Evolutionary conservation across 495 filamentous ascomycete genomes (phyloP).

Genomic region (Neurospora sp.): DNA sequence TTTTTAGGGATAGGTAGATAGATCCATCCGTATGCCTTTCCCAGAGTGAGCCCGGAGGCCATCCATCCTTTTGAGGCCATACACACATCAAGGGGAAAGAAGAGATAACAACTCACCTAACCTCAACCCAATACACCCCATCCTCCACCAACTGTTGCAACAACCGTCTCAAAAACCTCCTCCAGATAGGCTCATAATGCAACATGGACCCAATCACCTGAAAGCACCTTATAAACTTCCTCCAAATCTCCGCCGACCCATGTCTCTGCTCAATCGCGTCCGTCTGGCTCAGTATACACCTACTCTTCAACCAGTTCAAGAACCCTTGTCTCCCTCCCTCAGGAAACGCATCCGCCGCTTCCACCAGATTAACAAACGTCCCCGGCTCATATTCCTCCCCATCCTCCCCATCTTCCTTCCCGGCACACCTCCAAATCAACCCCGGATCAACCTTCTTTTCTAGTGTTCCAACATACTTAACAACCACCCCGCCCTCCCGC

Average conservation of each 20-base stretch:
- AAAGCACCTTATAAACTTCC: constrained; percentile 64
- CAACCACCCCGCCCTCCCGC: constrained; percentile 32
- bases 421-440: background rate
- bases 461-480: background rate
- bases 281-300: constrained; percentile 57
- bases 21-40: too few relatives aligned
- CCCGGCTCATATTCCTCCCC: constrained; percentile 38
- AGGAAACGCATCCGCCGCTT: constrained; percentile 65
- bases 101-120: constrained; percentile 28
- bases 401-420: background rate
- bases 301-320: constrained; percentile 61
- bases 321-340: constrained; percentile 60
- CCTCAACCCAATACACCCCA: constrained; percentile 72
- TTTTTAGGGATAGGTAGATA: too few relatives aligned
- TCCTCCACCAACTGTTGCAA: constrained; percentile 60
- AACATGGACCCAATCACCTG: constrained; percentile 59
- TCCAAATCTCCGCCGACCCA: constrained; percentile 71
- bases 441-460: background rate
- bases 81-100: background rate
- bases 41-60: too few relatives aligned
- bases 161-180: constrained; percentile 57
- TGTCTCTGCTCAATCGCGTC: constrained; percentile 72
- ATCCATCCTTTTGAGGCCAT: too few relatives aligned
- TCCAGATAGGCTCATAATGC: constrained; percentile 87
- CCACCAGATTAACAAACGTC: constrained; percentile 46